phyloP scores from a whole-genome alignment of 2,329 filamentous ascomycete genomes.

The Diaporthe ilicicola region DNA sequence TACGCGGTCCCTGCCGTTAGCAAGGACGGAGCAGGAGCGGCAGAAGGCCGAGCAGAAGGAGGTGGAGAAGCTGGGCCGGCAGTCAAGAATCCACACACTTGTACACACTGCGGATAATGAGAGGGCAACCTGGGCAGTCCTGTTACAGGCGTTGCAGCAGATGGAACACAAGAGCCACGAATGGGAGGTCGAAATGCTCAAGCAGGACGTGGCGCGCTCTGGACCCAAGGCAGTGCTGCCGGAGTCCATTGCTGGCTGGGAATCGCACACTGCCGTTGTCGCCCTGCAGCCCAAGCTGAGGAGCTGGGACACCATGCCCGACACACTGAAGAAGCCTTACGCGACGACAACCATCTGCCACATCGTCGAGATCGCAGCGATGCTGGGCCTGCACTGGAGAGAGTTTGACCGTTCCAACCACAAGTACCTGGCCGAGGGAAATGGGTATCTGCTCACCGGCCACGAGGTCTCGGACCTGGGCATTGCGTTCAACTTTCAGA shows the following conservation, averaged over 20 bases:
- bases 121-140: constrained; percentile 60
- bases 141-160: constrained; percentile 58
- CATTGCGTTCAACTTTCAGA: constrained; percentile 62
- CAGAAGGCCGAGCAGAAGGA: constrained; percentile 27
- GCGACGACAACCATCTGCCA: constrained; percentile 65
- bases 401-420: constrained; percentile 62
- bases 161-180: constrained; percentile 58
- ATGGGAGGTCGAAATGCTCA: constrained; percentile 52
- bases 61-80: constrained; percentile 22
- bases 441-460: constrained; percentile 61
- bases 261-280: constrained; percentile 52
- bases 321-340: constrained; percentile 56
- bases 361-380: constrained; percentile 61
- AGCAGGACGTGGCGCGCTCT: constrained; percentile 35
- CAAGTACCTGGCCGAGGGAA: constrained; percentile 63
- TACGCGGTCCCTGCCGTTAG: constrained; percentile 36
- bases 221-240: constrained; percentile 34
- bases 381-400: constrained; percentile 66
- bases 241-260: constrained; percentile 35
- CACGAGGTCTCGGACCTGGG: constrained; percentile 58
- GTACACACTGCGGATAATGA: constrained; percentile 66
- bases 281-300: constrained; percentile 55
- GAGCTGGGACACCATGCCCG: constrained; percentile 63
- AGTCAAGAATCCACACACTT: constrained; percentile 41
- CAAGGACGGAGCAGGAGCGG: constrained; percentile 14